phyloP scores from a whole-genome alignment of 352 stramenopile species.

The Phytophthora podocarpi region DNA sequence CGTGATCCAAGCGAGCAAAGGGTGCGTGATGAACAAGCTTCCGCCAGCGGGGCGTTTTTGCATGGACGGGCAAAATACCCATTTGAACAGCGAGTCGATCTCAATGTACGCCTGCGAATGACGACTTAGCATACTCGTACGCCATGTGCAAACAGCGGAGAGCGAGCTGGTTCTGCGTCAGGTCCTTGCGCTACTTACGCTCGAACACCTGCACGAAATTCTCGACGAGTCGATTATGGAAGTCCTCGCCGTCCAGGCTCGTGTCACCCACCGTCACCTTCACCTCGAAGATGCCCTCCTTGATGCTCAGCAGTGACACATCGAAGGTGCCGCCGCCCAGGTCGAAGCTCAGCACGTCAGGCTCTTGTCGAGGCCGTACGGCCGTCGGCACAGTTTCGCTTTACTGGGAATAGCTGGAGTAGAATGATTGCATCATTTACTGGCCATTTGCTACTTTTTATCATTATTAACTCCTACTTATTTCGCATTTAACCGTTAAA shows the following conservation, averaged over 20 bases:
- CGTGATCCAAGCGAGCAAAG: no score
- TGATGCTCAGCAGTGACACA: conserved; percentile 92
- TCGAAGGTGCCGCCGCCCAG: conserved; percentile 94
- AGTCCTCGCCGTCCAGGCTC: conserved; percentile 93
- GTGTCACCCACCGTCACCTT: conserved; percentile 95
- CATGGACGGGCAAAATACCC: no score
- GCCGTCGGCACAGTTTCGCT: no score
- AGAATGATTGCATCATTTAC: no score
- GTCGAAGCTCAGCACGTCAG: conserved; percentile 97
- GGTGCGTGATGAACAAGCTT: no score
- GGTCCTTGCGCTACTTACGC: conserved; percentile 87
- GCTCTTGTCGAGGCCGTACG: conserved; percentile 96
- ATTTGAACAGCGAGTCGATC: neutral
- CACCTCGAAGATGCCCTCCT: conserved; percentile 96
- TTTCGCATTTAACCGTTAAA: no score
- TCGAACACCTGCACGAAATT: conserved; percentile 94
- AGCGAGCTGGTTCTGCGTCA: conserved; percentile 87
- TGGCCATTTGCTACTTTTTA: no score
- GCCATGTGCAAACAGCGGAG: no score
- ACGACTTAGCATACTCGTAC: conserved; percentile 50
- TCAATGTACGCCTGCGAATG: neutral
- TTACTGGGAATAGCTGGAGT: no score
- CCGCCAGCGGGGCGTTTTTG: no score
- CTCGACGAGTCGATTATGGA: conserved; percentile 94
- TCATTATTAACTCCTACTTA: no score